Conservation (phyloP, 768 basidiomycete genomes). For the Naganishia kalamii region DNA sequence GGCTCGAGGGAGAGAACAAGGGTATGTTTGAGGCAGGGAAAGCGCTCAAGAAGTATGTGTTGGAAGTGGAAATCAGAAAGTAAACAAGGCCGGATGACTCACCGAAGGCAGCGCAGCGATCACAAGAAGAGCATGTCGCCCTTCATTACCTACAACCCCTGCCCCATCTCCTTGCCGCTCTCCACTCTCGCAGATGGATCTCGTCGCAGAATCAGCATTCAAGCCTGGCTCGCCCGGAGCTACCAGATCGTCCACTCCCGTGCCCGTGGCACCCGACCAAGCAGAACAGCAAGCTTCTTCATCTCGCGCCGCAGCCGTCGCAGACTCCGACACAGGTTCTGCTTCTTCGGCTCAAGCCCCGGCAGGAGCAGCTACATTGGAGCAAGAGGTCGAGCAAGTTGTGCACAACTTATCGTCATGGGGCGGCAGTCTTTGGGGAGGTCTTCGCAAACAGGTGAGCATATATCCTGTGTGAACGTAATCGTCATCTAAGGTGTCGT, state of each 20-base stretch:
- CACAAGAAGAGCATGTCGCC: no score
- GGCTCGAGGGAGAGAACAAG: not conserved
- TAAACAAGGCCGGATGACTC: no score
- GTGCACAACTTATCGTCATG: conserved; percentile 62
- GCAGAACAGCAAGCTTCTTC: not conserved
- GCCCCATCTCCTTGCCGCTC: no score
- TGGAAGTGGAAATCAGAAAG: no score
- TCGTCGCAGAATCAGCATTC: conserved; percentile 7
- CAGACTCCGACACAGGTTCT: not conserved
- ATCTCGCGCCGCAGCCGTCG: not conserved
- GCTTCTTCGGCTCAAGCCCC: no score
- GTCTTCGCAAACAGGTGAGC: conserved; percentile 77
- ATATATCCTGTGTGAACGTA: not conserved
- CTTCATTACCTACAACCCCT: no score
- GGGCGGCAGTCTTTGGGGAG: conserved; percentile 74
- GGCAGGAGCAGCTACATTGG: conserved; percentile 46
- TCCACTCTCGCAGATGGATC: not conserved
- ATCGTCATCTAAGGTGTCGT: not conserved
- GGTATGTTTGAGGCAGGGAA: not conserved
- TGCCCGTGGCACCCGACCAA: not conserved
- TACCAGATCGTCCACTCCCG: not conserved
- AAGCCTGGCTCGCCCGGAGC: not conserved
- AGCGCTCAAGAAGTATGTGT: not conserved
- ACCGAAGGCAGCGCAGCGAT: no score
- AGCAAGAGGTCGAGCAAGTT: conserved; percentile 83